Base-by-base conservation (phyloP, 106 monocot species). In the Acanthochlamys bracteata region DNA sequence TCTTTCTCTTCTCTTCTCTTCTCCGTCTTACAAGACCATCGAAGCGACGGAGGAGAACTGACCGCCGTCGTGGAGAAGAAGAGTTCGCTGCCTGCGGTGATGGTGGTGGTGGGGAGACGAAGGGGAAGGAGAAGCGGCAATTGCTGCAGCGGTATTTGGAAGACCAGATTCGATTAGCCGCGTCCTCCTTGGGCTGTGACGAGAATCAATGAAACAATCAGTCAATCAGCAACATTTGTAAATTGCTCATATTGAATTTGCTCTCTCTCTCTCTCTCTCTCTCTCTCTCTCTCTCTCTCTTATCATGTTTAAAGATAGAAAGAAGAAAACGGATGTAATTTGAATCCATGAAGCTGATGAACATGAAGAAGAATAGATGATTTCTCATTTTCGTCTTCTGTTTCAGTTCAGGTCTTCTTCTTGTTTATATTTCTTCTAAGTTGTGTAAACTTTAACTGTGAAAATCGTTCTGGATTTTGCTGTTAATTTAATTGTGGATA, bases 131-230 rank as follows among this genome's bases (percentile, higher is more conserved):
- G 24, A 40, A 40, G 19, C 39, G 61, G 16, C 39, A 40, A 20
- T 10, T 62, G 19, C 27, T 62, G 7, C 42, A 63, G n/a, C n/a
- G 43, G 63, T 45, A 63, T 20, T 43, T 63, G 17, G 63, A 63
- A 10, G 63, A 63, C 43, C 63, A 63, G 42, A 40, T 63, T 41
- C 20, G 63, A 40, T 43, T 63, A 14, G 63, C 24, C 7, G n/a
- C 20, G 20, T 45, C 63, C 43, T 42, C 19, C 63, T 45, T 19
- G 16, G 20, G 19, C 63, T 45, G 43, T 42, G 63, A 21, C 20
- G 63, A 61, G 15, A 17, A 49, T 21, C 56, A 57, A 59, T 25
- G 16, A 24, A 26, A 0, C 0, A 59, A 59, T 59, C 4, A 24
- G 8, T 4, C 7, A 24, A 25, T 24, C 33, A 25, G 59, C 25